Evolutionary conservation across 2,329 filamentous ascomycete genomes (phyloP), one percentile per base, ranked within the genome.

Genomic region (Fusarium virguliforme): DNA sequence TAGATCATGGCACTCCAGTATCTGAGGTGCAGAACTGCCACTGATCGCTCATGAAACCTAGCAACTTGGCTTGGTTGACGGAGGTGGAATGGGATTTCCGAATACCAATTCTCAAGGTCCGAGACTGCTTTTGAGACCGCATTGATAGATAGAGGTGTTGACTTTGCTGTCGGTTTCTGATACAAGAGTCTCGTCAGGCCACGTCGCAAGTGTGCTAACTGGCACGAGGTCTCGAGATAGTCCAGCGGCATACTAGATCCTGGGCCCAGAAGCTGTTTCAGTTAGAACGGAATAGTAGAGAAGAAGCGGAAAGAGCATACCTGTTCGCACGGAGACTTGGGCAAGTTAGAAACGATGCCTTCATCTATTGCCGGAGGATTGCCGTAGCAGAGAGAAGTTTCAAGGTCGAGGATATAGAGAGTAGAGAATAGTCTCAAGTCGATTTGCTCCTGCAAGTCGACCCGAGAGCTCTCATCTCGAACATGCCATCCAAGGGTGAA

Each of bases 1-100:
- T 63, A 63, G 12, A 66, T 55, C 7, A 63, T 48, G 1, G 64
- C 54, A 18, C 64, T 66, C 64, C 64, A 66, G n/a, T 66, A 66
- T 4, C 64, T 60, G 7, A 66, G 54, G 28, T 66, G 64, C 4
- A 66, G 40, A 6, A 66, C 60, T 1, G 64, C 53, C 1, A 66
- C 54, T 10, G 64, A 66, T 8, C 64, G 60, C 15, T 59, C 60
- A 12, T 66, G 60, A 12, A 66, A 63, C 2, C 37, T 46, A 3
- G 64, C 46, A 24, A 66, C 64, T 41, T 54, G 55, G 4, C 41
- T 54, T 4, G 55, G 56, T 1, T 50, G 41, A 0, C 38, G 46
- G 15, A 66, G 54, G n/a, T 66, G 64, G 30, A 48, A 59, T 3
- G 60, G 60, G 8, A 66, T 48, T 2, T 26, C 34, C 1, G 60